A percentile compares a stretch with the other conserved stretches of the same genome.
Conservation (phyloP, 1,284 basidiomycete genomes). For the Austroboletus niveus region DNA sequence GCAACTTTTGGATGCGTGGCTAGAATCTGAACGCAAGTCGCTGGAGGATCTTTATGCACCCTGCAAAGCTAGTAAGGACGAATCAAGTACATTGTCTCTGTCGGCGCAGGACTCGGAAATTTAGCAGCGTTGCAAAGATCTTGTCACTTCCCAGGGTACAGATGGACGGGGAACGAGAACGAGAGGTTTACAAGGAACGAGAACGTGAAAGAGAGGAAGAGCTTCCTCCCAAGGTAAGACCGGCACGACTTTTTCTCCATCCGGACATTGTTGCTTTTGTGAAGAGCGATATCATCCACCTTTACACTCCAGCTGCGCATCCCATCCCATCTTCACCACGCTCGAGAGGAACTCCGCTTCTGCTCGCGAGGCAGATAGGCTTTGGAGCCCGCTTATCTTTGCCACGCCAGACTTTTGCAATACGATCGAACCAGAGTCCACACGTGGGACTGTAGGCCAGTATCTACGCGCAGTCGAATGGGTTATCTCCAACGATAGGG, state of each 20-base stretch:
- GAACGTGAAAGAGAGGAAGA: conserved; percentile 32
- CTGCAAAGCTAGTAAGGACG: neutral
- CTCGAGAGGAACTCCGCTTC: neutral
- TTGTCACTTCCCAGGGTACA: conserved; percentile 22
- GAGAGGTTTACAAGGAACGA: conserved; percentile 41
- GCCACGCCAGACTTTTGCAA: conserved; percentile 26
- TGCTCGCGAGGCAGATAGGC: neutral
- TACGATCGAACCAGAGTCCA: neutral
- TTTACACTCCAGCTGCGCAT: neutral
- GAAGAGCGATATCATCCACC: conserved; percentile 10
- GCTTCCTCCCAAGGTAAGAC: neutral
- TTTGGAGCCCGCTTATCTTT: conserved; percentile 13
- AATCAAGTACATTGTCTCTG: neutral
- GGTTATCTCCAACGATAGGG: conserved; percentile 31
- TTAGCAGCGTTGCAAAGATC: neutral
- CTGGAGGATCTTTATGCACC: conserved; percentile 38
- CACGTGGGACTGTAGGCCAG: conserved; percentile 13
- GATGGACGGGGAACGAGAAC: conserved; percentile 44
- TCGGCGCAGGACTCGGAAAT: neutral
- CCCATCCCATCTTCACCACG: neutral
- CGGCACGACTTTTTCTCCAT: neutral
- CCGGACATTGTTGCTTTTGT: conserved; percentile 20
- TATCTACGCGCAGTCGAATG: conserved; percentile 42
- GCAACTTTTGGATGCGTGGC: conserved; percentile 33
- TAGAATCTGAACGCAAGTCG: conserved; percentile 37